phyloP scores from a whole-genome alignment of 1,284 basidiomycete genomes.

The Rhodotorula mucilaginosa region DNA sequence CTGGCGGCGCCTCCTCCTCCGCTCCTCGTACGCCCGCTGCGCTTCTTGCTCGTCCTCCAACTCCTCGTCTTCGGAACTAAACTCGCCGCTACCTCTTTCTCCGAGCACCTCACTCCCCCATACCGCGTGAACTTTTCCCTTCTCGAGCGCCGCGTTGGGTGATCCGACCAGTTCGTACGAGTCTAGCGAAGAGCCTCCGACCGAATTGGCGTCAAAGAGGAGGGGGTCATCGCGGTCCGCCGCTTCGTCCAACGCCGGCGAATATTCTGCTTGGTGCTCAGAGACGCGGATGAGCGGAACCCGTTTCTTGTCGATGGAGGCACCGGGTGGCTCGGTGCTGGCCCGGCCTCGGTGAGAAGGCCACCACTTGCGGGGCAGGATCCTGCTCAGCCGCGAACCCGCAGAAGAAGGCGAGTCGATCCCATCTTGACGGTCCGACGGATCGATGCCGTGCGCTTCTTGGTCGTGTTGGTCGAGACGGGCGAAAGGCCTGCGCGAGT shows the following conservation, averaged over 20 bases:
- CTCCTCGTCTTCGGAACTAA: constrained; percentile 5
- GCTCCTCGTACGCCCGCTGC: constrained; percentile 51
- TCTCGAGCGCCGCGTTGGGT: not conserved
- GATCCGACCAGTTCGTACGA: not conserved
- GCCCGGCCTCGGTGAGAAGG: not conserved
- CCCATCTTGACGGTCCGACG: too few species aligned
- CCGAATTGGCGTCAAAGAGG: not conserved
- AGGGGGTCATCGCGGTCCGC: not conserved
- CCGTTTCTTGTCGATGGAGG: not conserved
- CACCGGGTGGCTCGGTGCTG: not conserved
- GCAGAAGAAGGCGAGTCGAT: too few species aligned
- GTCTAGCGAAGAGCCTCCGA: not conserved
- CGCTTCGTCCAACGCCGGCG: not conserved
- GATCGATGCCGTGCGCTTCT: not conserved
- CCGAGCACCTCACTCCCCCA: not conserved
- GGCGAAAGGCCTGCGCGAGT: not conserved
- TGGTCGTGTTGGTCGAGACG: not conserved
- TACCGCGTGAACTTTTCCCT: not conserved
- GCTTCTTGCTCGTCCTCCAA: constrained; percentile 49
- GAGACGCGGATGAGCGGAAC: not conserved
- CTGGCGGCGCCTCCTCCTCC: constrained; percentile 8
- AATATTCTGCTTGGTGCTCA: not conserved
- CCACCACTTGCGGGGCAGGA: not conserved
- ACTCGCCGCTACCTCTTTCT: constrained; percentile 1
- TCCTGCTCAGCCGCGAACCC: too few species aligned